Evolutionary conservation across 2,329 filamentous ascomycete genomes (phyloP).

Genomic region (Penicillium nordicum): DNA sequence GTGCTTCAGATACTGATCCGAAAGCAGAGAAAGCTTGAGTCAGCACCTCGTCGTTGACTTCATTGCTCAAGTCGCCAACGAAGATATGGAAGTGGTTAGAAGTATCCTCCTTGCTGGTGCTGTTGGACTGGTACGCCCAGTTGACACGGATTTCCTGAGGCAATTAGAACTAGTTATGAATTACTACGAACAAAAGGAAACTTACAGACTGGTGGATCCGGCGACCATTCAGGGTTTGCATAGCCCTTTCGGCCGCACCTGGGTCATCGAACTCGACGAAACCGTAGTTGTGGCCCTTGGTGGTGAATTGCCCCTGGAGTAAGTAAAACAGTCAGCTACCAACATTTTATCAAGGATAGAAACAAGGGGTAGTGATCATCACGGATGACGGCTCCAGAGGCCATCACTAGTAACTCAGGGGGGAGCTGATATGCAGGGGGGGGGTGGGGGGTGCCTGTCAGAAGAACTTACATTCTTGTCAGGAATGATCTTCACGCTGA

Average conservation of each 20-base stretch:
- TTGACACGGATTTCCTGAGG: conserved; percentile 93
- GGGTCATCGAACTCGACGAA: conserved; percentile 99
- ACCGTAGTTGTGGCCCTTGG: conserved; percentile 97
- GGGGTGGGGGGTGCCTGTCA: background rate
- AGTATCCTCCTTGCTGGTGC: conserved; percentile 89
- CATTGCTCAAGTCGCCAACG: conserved; percentile 94
- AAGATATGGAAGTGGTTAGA: conserved; percentile 99
- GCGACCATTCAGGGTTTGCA: conserved; percentile 93
- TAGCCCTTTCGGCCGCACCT: conserved; percentile 90
- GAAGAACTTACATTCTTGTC: conserved; percentile 87
- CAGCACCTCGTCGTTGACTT: conserved; percentile 95
- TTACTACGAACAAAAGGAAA: background rate
- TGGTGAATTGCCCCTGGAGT: conserved; percentile 51
- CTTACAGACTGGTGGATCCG: conserved; percentile 86
- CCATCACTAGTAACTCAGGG: background rate
- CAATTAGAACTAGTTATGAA: background rate
- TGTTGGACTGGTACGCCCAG: conserved; percentile 99
- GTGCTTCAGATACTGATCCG: conserved; percentile 91
- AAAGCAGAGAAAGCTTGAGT: conserved; percentile 94
- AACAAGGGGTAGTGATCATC: background rate
- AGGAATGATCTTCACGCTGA: conserved; percentile 98
- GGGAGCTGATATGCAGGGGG: conserved; percentile 6
- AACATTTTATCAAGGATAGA: background rate
- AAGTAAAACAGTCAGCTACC: background rate
- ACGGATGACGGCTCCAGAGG: background rate